Percentiles rank a stretch among this genome's conserved stretches.
phyloP scores from a whole-genome alignment of 1,284 basidiomycete genomes.

The Anthracocystis walkeri region DNA sequence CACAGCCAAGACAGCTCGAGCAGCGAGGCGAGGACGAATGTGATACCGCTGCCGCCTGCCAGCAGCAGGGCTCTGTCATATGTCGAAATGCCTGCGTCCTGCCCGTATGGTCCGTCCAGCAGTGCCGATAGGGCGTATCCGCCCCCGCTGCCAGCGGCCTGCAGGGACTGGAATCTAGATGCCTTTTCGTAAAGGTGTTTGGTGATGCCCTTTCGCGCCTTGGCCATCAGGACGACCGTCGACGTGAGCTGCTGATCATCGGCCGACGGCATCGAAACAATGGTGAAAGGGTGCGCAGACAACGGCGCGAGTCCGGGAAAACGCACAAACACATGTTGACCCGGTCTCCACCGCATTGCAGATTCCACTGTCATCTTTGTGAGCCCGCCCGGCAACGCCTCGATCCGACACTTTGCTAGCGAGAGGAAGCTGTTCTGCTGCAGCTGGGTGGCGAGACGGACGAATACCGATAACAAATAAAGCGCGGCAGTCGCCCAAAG shows the following conservation, averaged over 20 bases:
- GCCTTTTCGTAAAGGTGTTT: constrained; percentile 31
- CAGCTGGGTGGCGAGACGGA: constrained; percentile 34
- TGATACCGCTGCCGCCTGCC: constrained; percentile 58
- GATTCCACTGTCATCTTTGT: constrained; percentile 56
- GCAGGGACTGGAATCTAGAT: neutral
- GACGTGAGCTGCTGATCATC: constrained; percentile 39
- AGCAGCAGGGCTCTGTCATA: constrained; percentile 44
- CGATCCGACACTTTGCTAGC: constrained; percentile 25
- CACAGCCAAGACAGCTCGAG: constrained; percentile 50
- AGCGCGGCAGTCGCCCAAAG: constrained; percentile 51
- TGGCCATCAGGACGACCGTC: constrained; percentile 48
- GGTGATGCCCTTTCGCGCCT: constrained; percentile 47
- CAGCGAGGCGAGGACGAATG: constrained; percentile 48
- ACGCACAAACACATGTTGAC: constrained; percentile 63
- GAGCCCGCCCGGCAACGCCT: constrained; percentile 37
- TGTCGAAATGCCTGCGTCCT: constrained; percentile 31
- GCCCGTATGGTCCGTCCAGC: constrained; percentile 62
- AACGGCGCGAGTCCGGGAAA: constrained; percentile 53
- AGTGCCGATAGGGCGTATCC: constrained; percentile 25
- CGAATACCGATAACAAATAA: constrained; percentile 52
- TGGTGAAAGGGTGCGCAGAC: constrained; percentile 64
- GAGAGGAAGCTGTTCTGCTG: constrained; percentile 41
- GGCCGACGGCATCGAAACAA: constrained; percentile 54
- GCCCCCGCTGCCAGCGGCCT: neutral
- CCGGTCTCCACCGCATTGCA: constrained; percentile 56